These are phyloP conservation scores for Aureobasidium pullulans DNA, from an alignment of 2,329 filamentous ascomycete species.

Conservation along the genomic window DNA sequence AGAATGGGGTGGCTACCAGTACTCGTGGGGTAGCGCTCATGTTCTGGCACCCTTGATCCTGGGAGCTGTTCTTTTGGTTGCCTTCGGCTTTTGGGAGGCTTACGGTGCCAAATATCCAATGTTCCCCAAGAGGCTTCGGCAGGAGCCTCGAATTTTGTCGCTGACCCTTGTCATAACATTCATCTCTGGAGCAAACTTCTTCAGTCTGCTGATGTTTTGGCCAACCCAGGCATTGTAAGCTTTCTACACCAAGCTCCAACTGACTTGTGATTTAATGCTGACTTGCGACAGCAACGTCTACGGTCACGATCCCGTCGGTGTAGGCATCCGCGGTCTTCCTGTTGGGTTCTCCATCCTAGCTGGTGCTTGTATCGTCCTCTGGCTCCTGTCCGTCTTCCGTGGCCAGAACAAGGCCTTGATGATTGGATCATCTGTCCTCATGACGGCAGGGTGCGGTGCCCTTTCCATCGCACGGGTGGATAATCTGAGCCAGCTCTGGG, in stretches of 20 bases:
- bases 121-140: slow-evolving; percentile 25
- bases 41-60: slow-evolving; percentile 28
- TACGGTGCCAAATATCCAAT: slow-evolving; percentile 27
- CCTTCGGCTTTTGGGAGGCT: slow-evolving; percentile 28
- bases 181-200: slow-evolving; percentile 34
- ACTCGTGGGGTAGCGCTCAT: slow-evolving; percentile 26
- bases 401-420: slow-evolving; percentile 55
- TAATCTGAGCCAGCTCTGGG: slow-evolving; percentile 42
- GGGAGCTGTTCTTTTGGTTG: slow-evolving; percentile 25
- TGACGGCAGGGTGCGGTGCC: slow-evolving; percentile 50
- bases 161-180: slow-evolving; percentile 34
- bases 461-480: slow-evolving; percentile 24
- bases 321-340: slow-evolving; percentile 59
- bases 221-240: slow-evolving; percentile 49
- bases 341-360: slow-evolving; percentile 57
- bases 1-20: slow-evolving; percentile 21
- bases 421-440: slow-evolving; percentile 51
- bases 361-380: slow-evolving; percentile 53
- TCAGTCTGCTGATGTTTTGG: slow-evolving; percentile 48
- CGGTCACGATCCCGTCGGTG: slow-evolving; percentile 54
- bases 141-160: slow-evolving; percentile 29
- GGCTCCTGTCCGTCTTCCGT: slow-evolving; percentile 49
- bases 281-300: slow-evolving; percentile 45
- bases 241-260: not conserved
- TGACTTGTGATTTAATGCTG: not conserved